Base-by-base conservation (phyloP, 163 green algal species). In the Scenedesmus sp. region DNA sequence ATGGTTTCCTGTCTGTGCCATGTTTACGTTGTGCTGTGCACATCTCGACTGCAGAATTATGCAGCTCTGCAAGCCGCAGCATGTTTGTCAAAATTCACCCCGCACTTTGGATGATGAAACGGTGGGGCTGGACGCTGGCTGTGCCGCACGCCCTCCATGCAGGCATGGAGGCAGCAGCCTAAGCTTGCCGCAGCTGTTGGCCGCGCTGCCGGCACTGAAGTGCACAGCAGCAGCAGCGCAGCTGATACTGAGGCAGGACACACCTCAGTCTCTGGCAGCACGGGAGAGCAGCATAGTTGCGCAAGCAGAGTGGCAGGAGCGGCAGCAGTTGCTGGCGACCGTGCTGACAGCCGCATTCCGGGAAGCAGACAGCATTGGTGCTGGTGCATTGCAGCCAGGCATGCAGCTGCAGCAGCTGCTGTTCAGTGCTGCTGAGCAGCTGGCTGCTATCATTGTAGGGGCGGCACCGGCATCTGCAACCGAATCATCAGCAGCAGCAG, bases 371-470 rank as follows among this genome's bases (percentile, higher is more conserved):
- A 42, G 30, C 15, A 53, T n/a, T 2, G n/a, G 22, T n/a, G 78
- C 85, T 30, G 85, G 85, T n/a, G 44, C 73, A 3, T 5, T 90
- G 46, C 78, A 43, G 9, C 72, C 72, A 37, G 85, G 85, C 2
- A 33, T 49, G 44, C 72, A 90, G 72, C 40, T 84, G 70, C 61
- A 76, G 72, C 72, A 85, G 70, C 65, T 90, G 72, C 85, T 90
- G 70, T 90, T 90, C 49, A 85, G 72, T 51, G 68, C 59, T 24
- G 85, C 85, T 40, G 85, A 59, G 51, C 43, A 70, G 49, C 49
- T 90, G 16, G 78, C 85, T 76, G 72, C 46, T n/a, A 43, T 90
- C 20, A 70, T 90, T 13, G 49, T 90, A 30, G 85, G 2, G 3
- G 85, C 65, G 18, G 46, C 44, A 30, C 20, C 68, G 20, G 68